Conservation (phyloP, 192 early-diverging fungal species). For the Backusella luteola region DNA sequence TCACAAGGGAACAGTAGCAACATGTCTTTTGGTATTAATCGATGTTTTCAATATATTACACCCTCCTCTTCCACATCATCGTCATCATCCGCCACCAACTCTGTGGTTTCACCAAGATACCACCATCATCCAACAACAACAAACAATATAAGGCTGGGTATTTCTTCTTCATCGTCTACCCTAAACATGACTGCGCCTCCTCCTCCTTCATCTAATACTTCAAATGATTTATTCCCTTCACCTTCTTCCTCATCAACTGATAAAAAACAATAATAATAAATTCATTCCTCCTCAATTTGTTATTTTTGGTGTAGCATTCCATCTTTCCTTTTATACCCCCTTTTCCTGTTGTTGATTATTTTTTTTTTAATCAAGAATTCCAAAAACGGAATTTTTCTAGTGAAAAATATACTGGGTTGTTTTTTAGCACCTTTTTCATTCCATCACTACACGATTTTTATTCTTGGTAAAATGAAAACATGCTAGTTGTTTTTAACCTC, state of each 20-base stretch:
- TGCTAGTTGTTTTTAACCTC: not conserved
- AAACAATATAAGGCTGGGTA: slow-evolving; percentile 1
- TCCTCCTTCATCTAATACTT: not conserved
- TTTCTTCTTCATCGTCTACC: not conserved
- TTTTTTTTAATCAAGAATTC: not conserved
- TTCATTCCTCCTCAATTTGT: not conserved
- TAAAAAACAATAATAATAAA: slow-evolving; percentile 5
- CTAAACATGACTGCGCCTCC: not conserved
- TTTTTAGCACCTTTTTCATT: too few relatives aligned
- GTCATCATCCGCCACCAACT: not conserved
- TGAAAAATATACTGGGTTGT: too few relatives aligned
- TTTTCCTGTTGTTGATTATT: not conserved
- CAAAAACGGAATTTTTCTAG: too few relatives aligned
- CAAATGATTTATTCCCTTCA: not conserved
- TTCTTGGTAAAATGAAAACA: not conserved
- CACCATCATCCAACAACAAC: not conserved
- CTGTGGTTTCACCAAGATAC: slow-evolving; percentile 1
- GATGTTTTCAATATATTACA: slow-evolving; percentile 3
- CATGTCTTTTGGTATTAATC: not conserved
- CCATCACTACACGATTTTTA: not conserved
- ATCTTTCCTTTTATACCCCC: not conserved
- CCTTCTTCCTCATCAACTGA: slow-evolving; percentile 1
- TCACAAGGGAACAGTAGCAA: not conserved
- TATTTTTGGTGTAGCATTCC: not conserved
- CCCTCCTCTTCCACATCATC: slow-evolving; percentile 1